These are phyloP conservation scores for Xerocomus nothofagi DNA, from an alignment of 1,284 basidiomycete genomes.

Conservation along the genomic window DNA sequence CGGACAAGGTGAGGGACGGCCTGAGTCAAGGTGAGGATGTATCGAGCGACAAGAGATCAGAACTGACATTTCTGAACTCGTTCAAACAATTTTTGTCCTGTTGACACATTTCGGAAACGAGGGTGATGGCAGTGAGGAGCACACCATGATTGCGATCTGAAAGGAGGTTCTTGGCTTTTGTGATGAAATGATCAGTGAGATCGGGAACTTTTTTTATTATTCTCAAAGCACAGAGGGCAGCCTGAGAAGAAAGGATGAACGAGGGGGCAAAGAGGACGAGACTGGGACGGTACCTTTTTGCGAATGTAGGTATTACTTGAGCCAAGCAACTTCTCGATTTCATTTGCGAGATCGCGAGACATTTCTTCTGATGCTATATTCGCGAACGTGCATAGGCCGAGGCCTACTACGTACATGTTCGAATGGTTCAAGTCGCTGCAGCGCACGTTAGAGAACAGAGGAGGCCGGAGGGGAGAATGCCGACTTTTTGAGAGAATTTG, in stretches of 20 bases:
- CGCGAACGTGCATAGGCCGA: constrained; percentile 97
- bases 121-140: constrained; percentile 88
- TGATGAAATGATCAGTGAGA: constrained; percentile 89
- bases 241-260: constrained; percentile 47
- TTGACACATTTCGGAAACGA: constrained; percentile 94
- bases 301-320: constrained; percentile 99
- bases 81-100: constrained; percentile 73
- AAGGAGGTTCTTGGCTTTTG: constrained; percentile 87
- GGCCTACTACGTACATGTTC: constrained; percentile 98
- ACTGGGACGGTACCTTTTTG: constrained; percentile 74
- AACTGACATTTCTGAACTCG: constrained; percentile 83
- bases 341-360: constrained; percentile 94
- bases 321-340: constrained; percentile 96
- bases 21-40: constrained; percentile 39
- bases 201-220: constrained; percentile 98
- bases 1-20: constrained; percentile 93
- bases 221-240: constrained; percentile 94
- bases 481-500: constrained; percentile 98
- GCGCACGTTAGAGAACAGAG: constrained; percentile 3
- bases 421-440: constrained; percentile 98
- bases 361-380: constrained; percentile 99
- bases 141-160: constrained; percentile 98
- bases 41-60: not conserved
- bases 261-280: constrained; percentile 4
- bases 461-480: constrained; percentile 29